Conservation (phyloP, 495 filamentous ascomycete species). For the Cenococcum geophilum region DNA sequence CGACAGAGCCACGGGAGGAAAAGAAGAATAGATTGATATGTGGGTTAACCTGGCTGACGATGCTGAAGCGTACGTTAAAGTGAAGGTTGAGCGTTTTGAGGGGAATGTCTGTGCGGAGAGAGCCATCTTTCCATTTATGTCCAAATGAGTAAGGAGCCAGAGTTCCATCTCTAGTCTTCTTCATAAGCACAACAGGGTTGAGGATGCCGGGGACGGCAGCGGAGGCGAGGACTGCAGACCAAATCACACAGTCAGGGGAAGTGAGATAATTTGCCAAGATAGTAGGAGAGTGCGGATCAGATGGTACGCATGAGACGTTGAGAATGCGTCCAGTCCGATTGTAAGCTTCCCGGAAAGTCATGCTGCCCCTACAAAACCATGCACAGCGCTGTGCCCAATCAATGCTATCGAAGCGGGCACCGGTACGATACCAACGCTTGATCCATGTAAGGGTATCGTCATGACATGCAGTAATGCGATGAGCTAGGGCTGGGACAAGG, state of each 20-base stretch:
- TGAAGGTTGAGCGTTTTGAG: conserved; percentile 88
- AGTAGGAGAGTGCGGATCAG: conserved; percentile 87
- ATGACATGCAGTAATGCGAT: conserved; percentile 77
- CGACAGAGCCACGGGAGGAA: conserved; percentile 82
- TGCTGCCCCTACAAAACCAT: conserved; percentile 85
- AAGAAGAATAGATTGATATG: conserved; percentile 99
- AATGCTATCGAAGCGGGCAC: conserved; percentile 85
- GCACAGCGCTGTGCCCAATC: conserved; percentile 81
- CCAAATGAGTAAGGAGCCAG: conserved; percentile 85
- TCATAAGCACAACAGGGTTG: conserved; percentile 95
- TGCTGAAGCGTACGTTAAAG: conserved; percentile 96
- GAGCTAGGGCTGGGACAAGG: conserved; percentile 76
- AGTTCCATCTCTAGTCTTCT: conserved; percentile 70
- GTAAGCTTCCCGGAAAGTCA: conserved; percentile 93
- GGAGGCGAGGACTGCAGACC: conserved; percentile 92
- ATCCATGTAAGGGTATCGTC: conserved; percentile 72
- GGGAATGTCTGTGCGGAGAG: conserved; percentile 88
- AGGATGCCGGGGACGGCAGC: conserved; percentile 94
- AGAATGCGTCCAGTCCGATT: conserved; percentile 88
- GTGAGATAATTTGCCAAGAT: conserved; percentile 93
- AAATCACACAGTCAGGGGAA: conserved; percentile 92
- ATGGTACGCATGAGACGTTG: conserved; percentile 95
- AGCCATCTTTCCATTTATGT: conserved; percentile 98
- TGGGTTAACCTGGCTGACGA: conserved; percentile 94
- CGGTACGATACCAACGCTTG: conserved; percentile 81